Evolutionary conservation across 441 rosid species (phyloP), one percentile per base, ranked within the genome.

Genomic region (Omphalea diandra): DNA sequence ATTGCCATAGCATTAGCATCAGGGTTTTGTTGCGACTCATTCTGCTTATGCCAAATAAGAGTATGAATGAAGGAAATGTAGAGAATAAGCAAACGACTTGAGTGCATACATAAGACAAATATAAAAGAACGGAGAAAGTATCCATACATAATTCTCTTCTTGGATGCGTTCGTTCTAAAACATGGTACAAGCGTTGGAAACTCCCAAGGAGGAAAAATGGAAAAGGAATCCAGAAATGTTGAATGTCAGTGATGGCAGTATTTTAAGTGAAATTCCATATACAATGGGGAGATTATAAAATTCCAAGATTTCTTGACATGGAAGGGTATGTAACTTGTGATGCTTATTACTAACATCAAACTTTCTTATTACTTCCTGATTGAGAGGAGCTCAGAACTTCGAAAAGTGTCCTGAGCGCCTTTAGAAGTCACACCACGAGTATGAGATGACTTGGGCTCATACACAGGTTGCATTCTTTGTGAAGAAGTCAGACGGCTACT

Each of bases 361-460:
- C 20, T 7, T 56, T 71, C 40, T 67, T 73, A 53, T 89, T 76
- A 86, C 76, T 88, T 89, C 66, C 94, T 84, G 63, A 91, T 78
- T 2, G 96, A 82, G 33, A 94, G 97, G 53, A 82, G 82, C 86
- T 94, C 97, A 29, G 91, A 91, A 83, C 90, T 90, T 72, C 94
- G 83, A 20, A 94, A 75, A 9, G 77, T 84, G 66, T 88, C 94
- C 77, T 91, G 88, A 22, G 68, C 61, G 65, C 82, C 85, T 75
- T 78, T 87, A 22, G 86, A 50, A 58, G 82, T 80, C 0, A 83
- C 77, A 31, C 84, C 79, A 12, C 95, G 97, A 38, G 86, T 70
- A 53, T 83, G 83, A 24, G 93, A 83, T 26, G 84, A 63, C 56
- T 83, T 87, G 40, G 85, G 75, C 26, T 91, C 97, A 18, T 74